A percentile compares a stretch with the other conserved stretches of the same genome.
These are phyloP conservation scores for Globisporangium polare DNA, from an alignment of 352 stramenopile genomes.

Conservation along the genomic window DNA sequence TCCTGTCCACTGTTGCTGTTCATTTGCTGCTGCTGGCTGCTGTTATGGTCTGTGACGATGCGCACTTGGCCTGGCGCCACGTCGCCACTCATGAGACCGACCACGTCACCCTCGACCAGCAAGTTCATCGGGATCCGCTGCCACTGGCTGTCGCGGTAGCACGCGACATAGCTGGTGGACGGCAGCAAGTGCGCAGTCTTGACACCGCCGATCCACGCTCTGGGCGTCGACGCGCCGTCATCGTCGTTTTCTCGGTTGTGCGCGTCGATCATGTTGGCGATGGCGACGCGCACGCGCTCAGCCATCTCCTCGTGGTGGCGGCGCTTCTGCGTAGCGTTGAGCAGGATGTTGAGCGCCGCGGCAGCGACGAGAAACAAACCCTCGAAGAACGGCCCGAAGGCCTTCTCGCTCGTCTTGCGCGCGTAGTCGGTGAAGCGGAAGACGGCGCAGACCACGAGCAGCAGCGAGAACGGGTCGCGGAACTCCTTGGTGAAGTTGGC, in stretches of 20 bases:
- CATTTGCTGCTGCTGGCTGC: not conserved
- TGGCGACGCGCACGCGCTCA: conserved; percentile 63
- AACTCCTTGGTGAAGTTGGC: conserved; percentile 67
- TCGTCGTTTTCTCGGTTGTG: conserved; percentile 3
- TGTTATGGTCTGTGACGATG: conserved; percentile 23
- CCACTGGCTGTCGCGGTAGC: conserved; percentile 79
- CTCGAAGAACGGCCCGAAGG: conserved; percentile 38
- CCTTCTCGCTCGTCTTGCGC: conserved; percentile 24
- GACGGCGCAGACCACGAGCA: conserved; percentile 59
- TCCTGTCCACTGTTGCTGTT: not conserved
- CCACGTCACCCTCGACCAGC: conserved; percentile 71
- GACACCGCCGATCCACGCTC: conserved; percentile 23
- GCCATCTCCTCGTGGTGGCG: conserved; percentile 76
- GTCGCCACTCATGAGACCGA: conserved; percentile 83
- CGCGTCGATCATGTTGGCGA: conserved; percentile 49
- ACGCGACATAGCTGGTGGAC: conserved; percentile 75
- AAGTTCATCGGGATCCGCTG: conserved; percentile 83
- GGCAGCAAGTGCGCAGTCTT: conserved; percentile 61
- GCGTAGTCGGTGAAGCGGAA: conserved; percentile 58
- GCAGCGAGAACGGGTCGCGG: conserved; percentile 60
- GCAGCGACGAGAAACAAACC: conserved; percentile 55
- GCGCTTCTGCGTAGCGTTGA: conserved; percentile 65
- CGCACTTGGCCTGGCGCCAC: conserved; percentile 64
- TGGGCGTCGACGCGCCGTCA: conserved; percentile 1
- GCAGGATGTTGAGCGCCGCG: conserved; percentile 49